These are phyloP conservation scores for Aspergillus caelatus DNA, from an alignment of 2,329 filamentous ascomycete genomes.

Conservation along the genomic window DNA sequence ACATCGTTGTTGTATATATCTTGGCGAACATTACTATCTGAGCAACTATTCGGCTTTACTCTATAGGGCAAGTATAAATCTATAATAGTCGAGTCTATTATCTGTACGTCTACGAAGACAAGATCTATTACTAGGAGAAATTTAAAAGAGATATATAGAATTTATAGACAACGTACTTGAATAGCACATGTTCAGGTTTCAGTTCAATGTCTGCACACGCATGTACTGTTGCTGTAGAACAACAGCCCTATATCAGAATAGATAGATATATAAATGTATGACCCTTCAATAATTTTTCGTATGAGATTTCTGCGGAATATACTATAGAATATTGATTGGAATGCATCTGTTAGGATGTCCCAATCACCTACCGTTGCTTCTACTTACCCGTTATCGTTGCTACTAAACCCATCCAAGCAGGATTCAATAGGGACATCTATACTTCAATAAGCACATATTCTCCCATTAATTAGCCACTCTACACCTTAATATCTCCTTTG, in stretches of 20 bases:
- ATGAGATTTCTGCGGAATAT: no score
- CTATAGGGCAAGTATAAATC: not conserved
- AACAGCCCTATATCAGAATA: not conserved
- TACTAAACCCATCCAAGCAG: not conserved
- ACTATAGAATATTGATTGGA: no score
- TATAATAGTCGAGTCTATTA: no score
- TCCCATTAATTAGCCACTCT: not conserved
- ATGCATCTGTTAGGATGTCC: not conserved
- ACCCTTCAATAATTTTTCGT: no score
- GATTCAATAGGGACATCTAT: not conserved
- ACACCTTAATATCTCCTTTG: not conserved
- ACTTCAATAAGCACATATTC: not conserved
- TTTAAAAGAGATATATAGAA: not conserved
- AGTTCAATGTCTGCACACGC: not conserved
- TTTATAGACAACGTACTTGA: not conserved
- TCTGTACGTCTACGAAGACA: not conserved
- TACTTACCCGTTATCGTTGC: not conserved
- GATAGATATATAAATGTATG: not conserved
- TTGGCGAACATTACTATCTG: not conserved
- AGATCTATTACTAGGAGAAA: not conserved
- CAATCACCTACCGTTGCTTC: not conserved
- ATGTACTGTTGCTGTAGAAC: not conserved
- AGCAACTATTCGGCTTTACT: no score
- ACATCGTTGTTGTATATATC: not conserved
- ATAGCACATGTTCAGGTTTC: not conserved